Evolutionary conservation across 768 basidiomycete species (phyloP).

Genomic region (Tylopilus sp.): DNA sequence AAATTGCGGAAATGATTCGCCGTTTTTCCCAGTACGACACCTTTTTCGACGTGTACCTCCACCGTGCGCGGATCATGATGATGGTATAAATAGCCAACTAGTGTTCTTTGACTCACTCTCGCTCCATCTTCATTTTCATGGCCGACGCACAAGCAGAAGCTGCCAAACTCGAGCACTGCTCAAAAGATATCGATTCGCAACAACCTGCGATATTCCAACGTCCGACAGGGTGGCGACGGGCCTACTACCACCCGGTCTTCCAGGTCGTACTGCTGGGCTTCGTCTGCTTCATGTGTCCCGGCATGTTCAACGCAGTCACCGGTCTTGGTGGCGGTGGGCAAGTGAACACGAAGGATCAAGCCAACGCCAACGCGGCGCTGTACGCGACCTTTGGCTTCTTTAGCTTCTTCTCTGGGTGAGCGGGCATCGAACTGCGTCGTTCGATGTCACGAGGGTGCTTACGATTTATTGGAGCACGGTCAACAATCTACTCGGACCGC

Average conservation of each 20-base stretch:
- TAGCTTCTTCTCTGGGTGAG: slow-evolving; percentile 69
- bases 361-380: slow-evolving; percentile 65
- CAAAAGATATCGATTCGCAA: neutral
- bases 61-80: neutral
- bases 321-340: slow-evolving; percentile 74
- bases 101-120: neutral
- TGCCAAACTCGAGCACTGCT: neutral
- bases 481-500: slow-evolving; percentile 63
- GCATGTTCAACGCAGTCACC: slow-evolving; percentile 63
- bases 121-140: neutral
- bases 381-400: slow-evolving; percentile 61
- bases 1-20: no score
- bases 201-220: slow-evolving; percentile 37
- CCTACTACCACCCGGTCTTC: slow-evolving; percentile 40
- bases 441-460: neutral
- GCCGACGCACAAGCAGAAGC: neutral
- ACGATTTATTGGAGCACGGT: slow-evolving; percentile 46
- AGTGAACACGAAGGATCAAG: slow-evolving; percentile 56
- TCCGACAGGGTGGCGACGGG: slow-evolving; percentile 48
- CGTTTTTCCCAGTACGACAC: neutral
- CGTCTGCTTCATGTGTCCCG: slow-evolving; percentile 55
- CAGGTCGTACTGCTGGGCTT: slow-evolving; percentile 50
- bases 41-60: no score
- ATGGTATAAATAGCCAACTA: neutral
- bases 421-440: neutral